Percentiles rank a stretch among this genome's conserved stretches.
Evolutionary conservation across 306 rosid species (phyloP).

Genomic region (Myrica gale): DNA sequence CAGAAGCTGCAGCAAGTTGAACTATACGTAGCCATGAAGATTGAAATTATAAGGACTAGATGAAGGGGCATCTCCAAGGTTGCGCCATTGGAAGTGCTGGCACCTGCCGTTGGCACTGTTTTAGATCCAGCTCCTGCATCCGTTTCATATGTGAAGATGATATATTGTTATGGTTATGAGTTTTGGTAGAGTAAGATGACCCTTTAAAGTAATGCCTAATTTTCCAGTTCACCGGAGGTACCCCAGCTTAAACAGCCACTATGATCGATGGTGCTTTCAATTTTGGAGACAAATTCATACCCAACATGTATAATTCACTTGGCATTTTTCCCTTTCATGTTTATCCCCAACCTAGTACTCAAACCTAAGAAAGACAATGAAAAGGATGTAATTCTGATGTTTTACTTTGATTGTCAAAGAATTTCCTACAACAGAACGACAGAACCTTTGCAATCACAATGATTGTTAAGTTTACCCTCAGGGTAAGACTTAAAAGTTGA

Average conservation of each 20-base stretch:
- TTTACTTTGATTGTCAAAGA: not conserved
- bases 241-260: not conserved
- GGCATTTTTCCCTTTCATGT: no score
- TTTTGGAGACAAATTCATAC: not conserved
- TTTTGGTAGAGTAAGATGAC: not conserved
- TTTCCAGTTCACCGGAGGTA: no score
- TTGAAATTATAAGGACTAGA: not conserved
- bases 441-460: no score
- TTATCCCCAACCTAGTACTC: not conserved
- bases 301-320: no score
- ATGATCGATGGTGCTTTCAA: not conserved
- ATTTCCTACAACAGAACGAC: no score
- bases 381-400: not conserved
- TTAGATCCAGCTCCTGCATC: constrained; percentile 5
- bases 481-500: not conserved
- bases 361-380: not conserved
- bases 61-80: constrained; percentile 3
- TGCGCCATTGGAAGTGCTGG: not conserved
- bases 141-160: not conserved
- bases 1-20: not conserved
- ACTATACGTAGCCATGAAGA: not conserved
- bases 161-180: not conserved
- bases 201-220: not conserved
- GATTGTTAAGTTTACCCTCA: not conserved
- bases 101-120: not conserved